Base-by-base conservation (phyloP, 176 grass and related monocot species). In the Thalia dealbata region DNA sequence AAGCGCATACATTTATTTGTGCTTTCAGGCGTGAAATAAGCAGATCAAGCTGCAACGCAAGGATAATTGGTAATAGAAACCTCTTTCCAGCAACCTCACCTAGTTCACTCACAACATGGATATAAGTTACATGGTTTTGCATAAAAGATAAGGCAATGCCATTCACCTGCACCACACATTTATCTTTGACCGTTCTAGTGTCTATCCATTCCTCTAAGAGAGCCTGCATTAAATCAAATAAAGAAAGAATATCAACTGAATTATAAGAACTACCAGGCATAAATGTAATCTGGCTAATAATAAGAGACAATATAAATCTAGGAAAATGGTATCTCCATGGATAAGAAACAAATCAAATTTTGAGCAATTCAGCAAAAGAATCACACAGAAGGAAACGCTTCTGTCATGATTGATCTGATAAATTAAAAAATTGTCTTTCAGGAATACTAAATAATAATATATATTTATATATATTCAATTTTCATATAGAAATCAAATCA, bases 191-290 rank as follows among this genome's bases (percentile, higher is more conserved):
- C 79, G 84, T 77, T 87, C 89, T 85, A 32, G 89, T 96, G 25
- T 86, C 87, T 73, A 89, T 92, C 92, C 92, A 96, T 89, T 96
- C 92, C 73, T 96, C 92, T 80, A 96, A 78, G 69, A 96, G 82
- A 74, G 92, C 92, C 92, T 96, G 84, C 71, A 85, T 65, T 73
- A 21, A 81, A 74, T 42, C 21, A 13, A 26, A 72, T 58, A 3
- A 58, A 8, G 16, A 58, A 58, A n/a, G 0, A 22, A 6, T 58
- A 58, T 58, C 54, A 58, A 58, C 54, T 23, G 16, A 58, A 58
- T 7, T 0, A 19, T 19, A 58, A n/a, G 19, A 58, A 48, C 10
- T 58, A n/a, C 54, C 6, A 16, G 19, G 19, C 6, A 58, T n/a
- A 58, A 58, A n/a, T n/a, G 7, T 23, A 7, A 16, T 4, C 54